Evolutionary conservation across 2,329 filamentous ascomycete genomes (phyloP), one percentile per base, ranked within the genome.

Genomic region (Aspergillus uvarum): DNA sequence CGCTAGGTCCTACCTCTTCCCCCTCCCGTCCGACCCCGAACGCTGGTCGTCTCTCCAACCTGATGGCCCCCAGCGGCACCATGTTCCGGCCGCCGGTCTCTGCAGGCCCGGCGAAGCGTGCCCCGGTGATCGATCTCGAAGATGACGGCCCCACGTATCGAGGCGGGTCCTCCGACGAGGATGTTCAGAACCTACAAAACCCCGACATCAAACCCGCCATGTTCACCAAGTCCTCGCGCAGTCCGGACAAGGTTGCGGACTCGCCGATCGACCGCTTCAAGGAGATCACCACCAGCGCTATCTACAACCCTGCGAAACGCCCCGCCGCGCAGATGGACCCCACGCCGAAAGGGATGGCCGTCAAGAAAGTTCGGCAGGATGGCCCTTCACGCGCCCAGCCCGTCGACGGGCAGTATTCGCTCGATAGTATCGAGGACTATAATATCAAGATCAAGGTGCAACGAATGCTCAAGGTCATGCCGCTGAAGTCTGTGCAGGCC

Each of bases 41-140:
- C 66, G 72, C 73, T 68, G 79, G 79, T 49, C 74, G 81, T 32
- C 70, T 89, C 48, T 85, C 83, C 22, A 87, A 81, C 63, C 77
- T 85, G 49, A 89, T 96, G 80, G 90, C 91, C 38, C 90, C 92
- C 29, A 84, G 87, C 50, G 90, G 92, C 6, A 96, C 92, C 0
- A 75, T 82, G 10, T 94, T 90, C 69, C 83, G 85, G 64, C 80
- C 85, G 44, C 83, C 79, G 51, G 67, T 75, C 2, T 72, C 74
- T 51, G 70, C 72, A 16, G 72, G 76, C 22, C 78, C 82, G 49
- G 68, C 73, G 50, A 76, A 76, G 61, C 68, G 73, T 67, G 67
- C 72, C 51, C 72, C 77, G 44, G 72, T 74, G 56, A 67, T 82
- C 26, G 79, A 85, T 51, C 77, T 81, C 16, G 85, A 82, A 5